Conservation (phyloP, 208 protist species). For the Trypanosoma avium region DNA sequence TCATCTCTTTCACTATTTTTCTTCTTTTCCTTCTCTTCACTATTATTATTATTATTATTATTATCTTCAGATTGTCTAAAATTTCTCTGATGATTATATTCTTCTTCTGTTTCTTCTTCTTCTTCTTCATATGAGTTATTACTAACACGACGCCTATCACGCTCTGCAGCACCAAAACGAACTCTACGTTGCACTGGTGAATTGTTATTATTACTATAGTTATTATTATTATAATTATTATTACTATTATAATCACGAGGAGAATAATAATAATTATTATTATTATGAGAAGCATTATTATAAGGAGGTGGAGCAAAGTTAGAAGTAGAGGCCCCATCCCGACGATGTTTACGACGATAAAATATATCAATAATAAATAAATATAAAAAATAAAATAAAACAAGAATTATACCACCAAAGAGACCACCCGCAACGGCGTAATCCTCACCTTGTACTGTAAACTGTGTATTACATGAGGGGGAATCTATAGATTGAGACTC, state of each 20-base stretch:
- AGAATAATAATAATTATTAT: too few relatives aligned
- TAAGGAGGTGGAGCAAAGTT: too few relatives aligned
- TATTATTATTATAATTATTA: too few relatives aligned
- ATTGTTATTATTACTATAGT: too few relatives aligned
- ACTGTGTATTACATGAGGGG: not conserved
- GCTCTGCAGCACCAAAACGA: not conserved
- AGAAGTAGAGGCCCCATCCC: too few relatives aligned
- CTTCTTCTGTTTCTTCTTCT: too few relatives aligned
- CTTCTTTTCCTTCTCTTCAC: not conserved
- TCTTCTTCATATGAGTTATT: too few relatives aligned
- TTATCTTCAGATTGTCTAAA: too few relatives aligned
- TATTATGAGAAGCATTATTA: too few relatives aligned
- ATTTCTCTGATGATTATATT: too few relatives aligned
- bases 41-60: too few relatives aligned
- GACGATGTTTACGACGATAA: slow-evolving; percentile 5
- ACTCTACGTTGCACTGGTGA: slow-evolving; percentile 1
- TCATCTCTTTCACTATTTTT: not conserved
- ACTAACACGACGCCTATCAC: not conserved
- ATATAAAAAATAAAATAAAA: slow-evolving; percentile 28
- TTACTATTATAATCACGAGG: too few relatives aligned
- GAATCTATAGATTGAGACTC: not conserved
- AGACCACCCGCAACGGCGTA: slow-evolving; percentile 37
- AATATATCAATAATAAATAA: slow-evolving; percentile 9
- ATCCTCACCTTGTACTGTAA: slow-evolving; percentile 30
- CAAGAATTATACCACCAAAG: slow-evolving; percentile 22